Conservation (phyloP, 2,329 filamentous ascomycete species). For the Thielaviopsis cerberus region DNA sequence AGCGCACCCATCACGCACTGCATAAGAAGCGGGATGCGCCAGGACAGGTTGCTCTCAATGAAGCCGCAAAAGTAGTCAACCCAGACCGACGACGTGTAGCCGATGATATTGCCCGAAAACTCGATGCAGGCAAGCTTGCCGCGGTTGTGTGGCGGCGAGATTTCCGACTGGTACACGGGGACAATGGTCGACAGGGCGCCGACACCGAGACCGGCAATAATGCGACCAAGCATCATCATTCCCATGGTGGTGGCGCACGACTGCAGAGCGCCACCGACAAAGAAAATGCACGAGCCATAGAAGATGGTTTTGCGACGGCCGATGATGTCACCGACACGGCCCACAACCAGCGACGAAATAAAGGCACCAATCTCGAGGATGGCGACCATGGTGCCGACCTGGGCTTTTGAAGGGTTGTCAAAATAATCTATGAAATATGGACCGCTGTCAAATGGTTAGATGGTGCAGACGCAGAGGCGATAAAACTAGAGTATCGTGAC, state of each 20-base stretch:
- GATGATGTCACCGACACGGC: slow-evolving; percentile 77
- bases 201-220: slow-evolving; percentile 70
- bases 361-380: slow-evolving; percentile 90
- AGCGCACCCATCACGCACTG: no score
- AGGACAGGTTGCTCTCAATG: slow-evolving; percentile 69
- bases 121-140: slow-evolving; percentile 95
- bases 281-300: slow-evolving; percentile 82
- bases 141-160: slow-evolving; percentile 87
- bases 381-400: slow-evolving; percentile 93
- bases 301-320: slow-evolving; percentile 79
- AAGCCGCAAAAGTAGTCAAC: slow-evolving; percentile 94
- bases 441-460: slow-evolving; percentile 36
- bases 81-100: slow-evolving; percentile 93
- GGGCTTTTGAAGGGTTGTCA: slow-evolving; percentile 64
- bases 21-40: slow-evolving; percentile 77
- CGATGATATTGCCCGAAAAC: slow-evolving; percentile 91
- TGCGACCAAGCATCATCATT: slow-evolving; percentile 74
- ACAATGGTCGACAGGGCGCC: slow-evolving; percentile 83
- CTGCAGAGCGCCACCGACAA: slow-evolving; percentile 67
- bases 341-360: slow-evolving; percentile 69
- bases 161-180: slow-evolving; percentile 84
- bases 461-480: no score
- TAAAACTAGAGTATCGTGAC: slow-evolving; percentile 18
- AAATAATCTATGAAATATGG: slow-evolving; percentile 84
- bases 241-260: slow-evolving; percentile 63